Conservation (phyloP, 2,329 filamentous ascomycete genomes). For the Colletotrichum incanum region DNA sequence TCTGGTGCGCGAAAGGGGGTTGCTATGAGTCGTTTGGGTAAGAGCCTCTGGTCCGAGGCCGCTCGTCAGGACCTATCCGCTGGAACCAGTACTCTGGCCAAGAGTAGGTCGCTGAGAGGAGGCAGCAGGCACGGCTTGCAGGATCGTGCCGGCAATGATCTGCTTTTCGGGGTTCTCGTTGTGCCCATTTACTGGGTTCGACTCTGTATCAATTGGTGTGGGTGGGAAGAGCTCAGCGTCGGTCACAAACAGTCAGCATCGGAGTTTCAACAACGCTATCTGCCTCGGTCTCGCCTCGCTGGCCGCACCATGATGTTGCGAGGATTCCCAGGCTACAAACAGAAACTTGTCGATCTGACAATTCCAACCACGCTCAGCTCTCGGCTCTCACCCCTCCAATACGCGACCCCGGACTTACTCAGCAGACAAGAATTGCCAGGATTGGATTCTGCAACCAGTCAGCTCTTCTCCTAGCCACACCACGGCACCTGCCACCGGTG, state of each 20-base stretch:
- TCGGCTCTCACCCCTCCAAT: conserved; percentile 58
- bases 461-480: conserved; percentile 59
- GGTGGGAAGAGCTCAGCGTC: conserved; percentile 62
- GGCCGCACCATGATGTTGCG: conserved; percentile 48
- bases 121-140: conserved; percentile 49
- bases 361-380: conserved; percentile 57
- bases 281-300: conserved; percentile 31
- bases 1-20: conserved; percentile 69
- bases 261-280: conserved; percentile 28
- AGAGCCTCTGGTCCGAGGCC: conserved; percentile 80
- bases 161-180: conserved; percentile 26
- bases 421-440: conserved; percentile 33
- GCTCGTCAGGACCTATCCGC: conserved; percentile 81
- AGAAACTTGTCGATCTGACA: conserved; percentile 59
- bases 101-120: conserved; percentile 55
- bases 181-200: conserved; percentile 4
- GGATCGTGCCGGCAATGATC: conserved; percentile 45
- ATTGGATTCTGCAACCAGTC: conserved; percentile 47
- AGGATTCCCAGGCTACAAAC: conserved; percentile 60
- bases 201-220: conserved; percentile 41
- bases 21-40: conserved; percentile 84
- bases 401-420: conserved; percentile 44
- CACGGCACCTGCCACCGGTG: conserved; percentile 58
- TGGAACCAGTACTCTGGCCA: conserved; percentile 74
- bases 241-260: conserved; percentile 66